These are phyloP conservation scores for Dendrobium huoshanense DNA, from an alignment of 106 monocot genomes.

Conservation along the genomic window DNA sequence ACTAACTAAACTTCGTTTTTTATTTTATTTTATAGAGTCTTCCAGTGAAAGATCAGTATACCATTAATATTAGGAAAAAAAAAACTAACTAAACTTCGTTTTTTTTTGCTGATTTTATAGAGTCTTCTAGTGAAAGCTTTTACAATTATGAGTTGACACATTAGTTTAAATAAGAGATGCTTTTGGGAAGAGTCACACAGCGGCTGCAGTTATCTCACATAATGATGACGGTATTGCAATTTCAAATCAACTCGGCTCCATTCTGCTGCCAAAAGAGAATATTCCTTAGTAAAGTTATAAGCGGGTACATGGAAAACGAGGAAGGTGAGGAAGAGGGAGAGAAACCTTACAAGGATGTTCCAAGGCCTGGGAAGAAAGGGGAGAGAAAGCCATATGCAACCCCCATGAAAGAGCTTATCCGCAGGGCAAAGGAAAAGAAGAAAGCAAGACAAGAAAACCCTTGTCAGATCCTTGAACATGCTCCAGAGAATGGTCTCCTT, in stretches of 20 bases:
- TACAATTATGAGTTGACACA: background rate
- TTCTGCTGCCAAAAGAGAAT: constrained; percentile 9
- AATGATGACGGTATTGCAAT: constrained; percentile 2
- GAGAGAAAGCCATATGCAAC: constrained; percentile 69
- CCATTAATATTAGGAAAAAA: no score
- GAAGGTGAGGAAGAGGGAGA: constrained; percentile 13
- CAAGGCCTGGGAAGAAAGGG: constrained; percentile 52
- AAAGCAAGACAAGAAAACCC: constrained; percentile 40
- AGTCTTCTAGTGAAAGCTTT: background rate
- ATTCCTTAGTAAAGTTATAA: background rate
- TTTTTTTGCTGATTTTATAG: no score
- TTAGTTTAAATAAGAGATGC: constrained; percentile 13
- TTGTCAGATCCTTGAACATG: constrained; percentile 40
- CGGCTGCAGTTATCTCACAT: background rate
- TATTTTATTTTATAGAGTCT: no score
- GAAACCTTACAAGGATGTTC: constrained; percentile 50
- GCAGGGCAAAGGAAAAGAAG: constrained; percentile 53
- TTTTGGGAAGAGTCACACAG: constrained; percentile 2
- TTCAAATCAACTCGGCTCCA: constrained; percentile 6
- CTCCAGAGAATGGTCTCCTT: constrained; percentile 78
- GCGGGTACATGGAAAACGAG: background rate
- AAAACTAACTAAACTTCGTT: no score
- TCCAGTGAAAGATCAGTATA: background rate
- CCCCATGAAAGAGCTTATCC: constrained; percentile 52
- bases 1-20: no score